Percentiles rank a stretch among this genome's conserved stretches.
These are phyloP conservation scores for Suillus brevipes DNA, from an alignment of 768 basidiomycete genomes.

Conservation along the genomic window DNA sequence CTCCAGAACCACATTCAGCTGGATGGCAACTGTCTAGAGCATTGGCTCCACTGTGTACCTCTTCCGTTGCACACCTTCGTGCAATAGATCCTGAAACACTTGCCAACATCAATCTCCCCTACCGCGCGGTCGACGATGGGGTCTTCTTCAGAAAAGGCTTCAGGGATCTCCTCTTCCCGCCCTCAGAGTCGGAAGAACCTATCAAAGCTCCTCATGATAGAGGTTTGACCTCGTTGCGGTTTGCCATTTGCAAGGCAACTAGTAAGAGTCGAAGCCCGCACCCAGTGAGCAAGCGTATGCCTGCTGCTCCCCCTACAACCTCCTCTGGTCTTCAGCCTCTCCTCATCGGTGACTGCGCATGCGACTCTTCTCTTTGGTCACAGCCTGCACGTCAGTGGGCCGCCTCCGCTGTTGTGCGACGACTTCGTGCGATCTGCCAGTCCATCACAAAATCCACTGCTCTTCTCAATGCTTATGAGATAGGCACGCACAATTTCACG, in stretches of 20 bases:
- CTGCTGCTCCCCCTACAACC: slow-evolving; percentile 1
- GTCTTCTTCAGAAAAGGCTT: slow-evolving; percentile 65
- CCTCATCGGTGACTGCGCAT: slow-evolving; percentile 72
- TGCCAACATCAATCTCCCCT: slow-evolving; percentile 46
- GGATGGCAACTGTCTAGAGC: slow-evolving; percentile 69
- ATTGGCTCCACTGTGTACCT: slow-evolving; percentile 54
- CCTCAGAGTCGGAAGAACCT: slow-evolving; percentile 22
- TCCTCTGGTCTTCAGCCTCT: slow-evolving; percentile 54
- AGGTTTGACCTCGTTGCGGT: slow-evolving; percentile 22
- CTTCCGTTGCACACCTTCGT: slow-evolving; percentile 63
- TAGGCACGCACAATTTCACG: slow-evolving; percentile 56
- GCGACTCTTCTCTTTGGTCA: slow-evolving; percentile 66
- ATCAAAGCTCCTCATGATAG: slow-evolving; percentile 15
- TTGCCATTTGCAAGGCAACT: slow-evolving; percentile 25
- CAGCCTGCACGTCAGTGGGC: slow-evolving; percentile 63
- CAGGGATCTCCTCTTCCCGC: slow-evolving; percentile 46
- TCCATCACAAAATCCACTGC: slow-evolving; percentile 60
- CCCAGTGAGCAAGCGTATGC: slow-evolving; percentile 19
- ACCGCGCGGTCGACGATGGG: slow-evolving; percentile 68
- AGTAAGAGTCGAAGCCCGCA: slow-evolving; percentile 30
- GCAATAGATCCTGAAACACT: slow-evolving; percentile 58
- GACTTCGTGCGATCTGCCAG: slow-evolving; percentile 75
- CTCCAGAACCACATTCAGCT: slow-evolving; percentile 59
- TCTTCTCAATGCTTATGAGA: slow-evolving; percentile 72
- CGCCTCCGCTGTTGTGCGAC: slow-evolving; percentile 56